Evolutionary conservation across 768 basidiomycete species (phyloP).

Genomic region (Candolleomyces efflorescens): DNA sequence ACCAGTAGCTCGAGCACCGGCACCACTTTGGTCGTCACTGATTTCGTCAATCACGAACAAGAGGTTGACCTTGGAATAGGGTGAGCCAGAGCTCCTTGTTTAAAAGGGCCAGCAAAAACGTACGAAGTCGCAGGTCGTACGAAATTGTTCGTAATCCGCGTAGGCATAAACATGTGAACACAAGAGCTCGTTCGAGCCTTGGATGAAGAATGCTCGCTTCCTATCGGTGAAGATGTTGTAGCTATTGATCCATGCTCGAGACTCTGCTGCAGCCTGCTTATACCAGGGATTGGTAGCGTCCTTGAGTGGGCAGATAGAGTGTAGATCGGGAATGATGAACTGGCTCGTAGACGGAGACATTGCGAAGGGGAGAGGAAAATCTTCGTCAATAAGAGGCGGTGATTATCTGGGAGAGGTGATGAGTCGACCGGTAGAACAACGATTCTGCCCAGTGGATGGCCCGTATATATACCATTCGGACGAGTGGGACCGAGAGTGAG

Average conservation of each 20-base stretch:
- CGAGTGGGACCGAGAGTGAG: background rate
- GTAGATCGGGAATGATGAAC: constrained; percentile 55
- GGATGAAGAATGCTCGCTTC: constrained; percentile 61
- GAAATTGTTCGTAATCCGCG: constrained; percentile 51
- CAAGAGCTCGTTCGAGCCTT: constrained; percentile 57
- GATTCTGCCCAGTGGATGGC: background rate
- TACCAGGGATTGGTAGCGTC: constrained; percentile 56
- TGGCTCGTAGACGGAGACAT: constrained; percentile 16
- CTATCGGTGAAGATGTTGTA: constrained; percentile 55
- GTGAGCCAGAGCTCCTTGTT: background rate
- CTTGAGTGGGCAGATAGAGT: constrained; percentile 41
- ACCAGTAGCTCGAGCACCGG: constrained; percentile 51
- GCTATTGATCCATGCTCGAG: constrained; percentile 58
- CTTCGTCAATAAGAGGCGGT: background rate
- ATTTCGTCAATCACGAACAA: constrained; percentile 68
- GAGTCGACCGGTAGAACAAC: background rate
- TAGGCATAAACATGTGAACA: constrained; percentile 60
- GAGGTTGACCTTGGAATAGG: constrained; percentile 41
- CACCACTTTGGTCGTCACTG: constrained; percentile 59
- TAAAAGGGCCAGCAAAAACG: constrained; percentile 14
- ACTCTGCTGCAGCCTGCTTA: constrained; percentile 49
- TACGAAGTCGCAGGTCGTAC: constrained; percentile 60
- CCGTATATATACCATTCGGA: background rate
- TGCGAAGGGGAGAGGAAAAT: background rate
- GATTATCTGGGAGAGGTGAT: background rate